These are phyloP conservation scores for Secale cereale DNA, from an alignment of 176 grass and related monocot genomes.

Conservation along the genomic window DNA sequence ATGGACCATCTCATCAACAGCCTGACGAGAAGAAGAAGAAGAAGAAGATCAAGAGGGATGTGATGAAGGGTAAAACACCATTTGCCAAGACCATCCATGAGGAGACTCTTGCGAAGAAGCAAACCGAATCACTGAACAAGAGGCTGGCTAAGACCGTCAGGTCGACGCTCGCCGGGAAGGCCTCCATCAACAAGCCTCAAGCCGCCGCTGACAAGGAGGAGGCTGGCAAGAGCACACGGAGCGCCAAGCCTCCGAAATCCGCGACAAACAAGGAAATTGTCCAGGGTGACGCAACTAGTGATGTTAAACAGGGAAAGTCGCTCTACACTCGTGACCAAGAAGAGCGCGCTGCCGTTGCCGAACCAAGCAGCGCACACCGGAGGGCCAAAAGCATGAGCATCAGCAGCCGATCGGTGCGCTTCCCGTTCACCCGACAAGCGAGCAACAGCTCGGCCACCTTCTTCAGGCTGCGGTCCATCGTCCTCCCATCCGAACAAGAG, in stretches of 20 bases:
- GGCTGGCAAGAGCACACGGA: background rate
- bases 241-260: constrained; percentile 5
- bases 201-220: background rate
- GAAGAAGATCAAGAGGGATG: constrained; percentile 12
- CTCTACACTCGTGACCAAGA: constrained; percentile 10
- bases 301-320: background rate
- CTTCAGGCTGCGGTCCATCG: constrained; percentile 42
- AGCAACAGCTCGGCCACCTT: constrained; percentile 30
- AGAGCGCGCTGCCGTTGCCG: background rate
- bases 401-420: constrained; percentile 15
- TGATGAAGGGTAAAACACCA: constrained; percentile 19
- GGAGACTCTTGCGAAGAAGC: background rate
- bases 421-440: constrained; percentile 27
- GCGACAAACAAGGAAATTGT: background rate
- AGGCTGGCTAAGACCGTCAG: constrained; percentile 27
- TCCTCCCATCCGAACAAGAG: constrained; percentile 3
- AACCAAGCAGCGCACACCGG: constrained; percentile 14
- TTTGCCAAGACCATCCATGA: background rate
- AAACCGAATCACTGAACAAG: background rate
- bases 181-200: background rate
- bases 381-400: constrained; percentile 29
- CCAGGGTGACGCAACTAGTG: background rate
- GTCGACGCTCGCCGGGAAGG: constrained; percentile 17
- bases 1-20: background rate
- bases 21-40: background rate